phyloP scores from a whole-genome alignment of 1,284 basidiomycete genomes.

The Pseudozyma hubeiensis region DNA sequence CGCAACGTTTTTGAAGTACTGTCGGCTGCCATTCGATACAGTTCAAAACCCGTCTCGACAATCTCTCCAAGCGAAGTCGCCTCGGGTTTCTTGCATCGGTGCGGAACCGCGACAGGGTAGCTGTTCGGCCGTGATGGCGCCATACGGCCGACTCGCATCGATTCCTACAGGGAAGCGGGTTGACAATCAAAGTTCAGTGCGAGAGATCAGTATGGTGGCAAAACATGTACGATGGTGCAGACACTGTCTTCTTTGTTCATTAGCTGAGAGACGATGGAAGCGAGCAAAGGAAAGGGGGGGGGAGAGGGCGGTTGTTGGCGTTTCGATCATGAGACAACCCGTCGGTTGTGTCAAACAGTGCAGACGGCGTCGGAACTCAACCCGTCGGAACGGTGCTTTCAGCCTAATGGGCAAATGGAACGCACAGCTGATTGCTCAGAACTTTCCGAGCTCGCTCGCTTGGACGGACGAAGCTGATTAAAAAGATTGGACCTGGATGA shows the following conservation, averaged over 20 bases:
- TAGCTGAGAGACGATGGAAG: background rate
- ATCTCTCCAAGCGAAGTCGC: too few relatives aligned
- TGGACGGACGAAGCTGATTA: conserved; percentile 10
- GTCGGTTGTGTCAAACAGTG: conserved; percentile 6
- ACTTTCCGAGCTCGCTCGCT: conserved; percentile 4
- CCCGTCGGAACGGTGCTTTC: background rate
- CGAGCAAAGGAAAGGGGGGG: background rate
- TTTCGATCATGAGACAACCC: background rate
- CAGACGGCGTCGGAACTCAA: background rate
- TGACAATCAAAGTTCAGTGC: too few relatives aligned
- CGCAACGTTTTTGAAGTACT: background rate
- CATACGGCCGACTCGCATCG: too few relatives aligned
- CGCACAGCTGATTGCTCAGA: background rate
- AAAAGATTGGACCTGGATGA: conserved; percentile 11
- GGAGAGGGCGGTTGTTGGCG: background rate
- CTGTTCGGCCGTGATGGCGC: too few relatives aligned
- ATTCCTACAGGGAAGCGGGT: too few relatives aligned
- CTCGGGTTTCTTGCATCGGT: too few relatives aligned
- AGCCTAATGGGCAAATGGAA: background rate
- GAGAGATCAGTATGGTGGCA: too few relatives aligned
- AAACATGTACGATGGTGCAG: background rate
- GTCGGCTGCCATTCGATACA: too few relatives aligned
- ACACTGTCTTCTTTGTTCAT: background rate
- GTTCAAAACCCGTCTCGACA: too few relatives aligned
- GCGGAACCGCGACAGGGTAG: too few relatives aligned